A percentile compares a stretch with the other conserved stretches of the same genome.
Conservation (phyloP, 345 rosid species). For the Eucalyptus microcorys region DNA sequence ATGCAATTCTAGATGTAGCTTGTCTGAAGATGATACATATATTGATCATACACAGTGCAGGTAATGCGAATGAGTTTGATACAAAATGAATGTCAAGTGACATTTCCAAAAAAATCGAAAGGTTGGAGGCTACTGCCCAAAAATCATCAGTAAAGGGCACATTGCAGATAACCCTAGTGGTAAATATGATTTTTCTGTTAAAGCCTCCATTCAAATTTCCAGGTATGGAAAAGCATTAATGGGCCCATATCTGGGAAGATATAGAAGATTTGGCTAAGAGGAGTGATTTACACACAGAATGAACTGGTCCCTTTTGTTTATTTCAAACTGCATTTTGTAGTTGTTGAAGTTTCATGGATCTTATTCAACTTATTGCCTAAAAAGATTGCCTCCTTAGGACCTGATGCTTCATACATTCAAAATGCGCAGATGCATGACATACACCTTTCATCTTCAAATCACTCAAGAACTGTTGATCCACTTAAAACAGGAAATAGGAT, state of each 20-base stretch:
- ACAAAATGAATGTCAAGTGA: background rate
- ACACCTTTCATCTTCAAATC: background rate
- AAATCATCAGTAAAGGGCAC: background rate
- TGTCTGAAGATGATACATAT: background rate
- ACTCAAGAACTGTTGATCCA: background rate
- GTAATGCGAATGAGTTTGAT: background rate
- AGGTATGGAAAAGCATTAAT: background rate
- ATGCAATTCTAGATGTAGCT: background rate
- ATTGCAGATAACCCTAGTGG: background rate
- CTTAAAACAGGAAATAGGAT: background rate
- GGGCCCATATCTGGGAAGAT: background rate
- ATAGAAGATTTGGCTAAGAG: background rate
- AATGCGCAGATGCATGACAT: background rate
- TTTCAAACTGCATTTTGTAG: background rate
- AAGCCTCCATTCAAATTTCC: background rate
- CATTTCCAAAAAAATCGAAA: background rate
- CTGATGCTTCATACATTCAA: background rate
- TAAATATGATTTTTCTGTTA: background rate
- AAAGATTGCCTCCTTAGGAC: background rate
- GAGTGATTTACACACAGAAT: background rate
- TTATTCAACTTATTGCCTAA: background rate
- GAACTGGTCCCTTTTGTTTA: background rate
- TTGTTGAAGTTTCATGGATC: background rate
- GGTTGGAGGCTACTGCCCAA: background rate
- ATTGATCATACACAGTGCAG: background rate